Evolutionary conservation across 177 flowering plant genomes (phyloP).

Genomic region (Tripterygium wilfordii): DNA sequence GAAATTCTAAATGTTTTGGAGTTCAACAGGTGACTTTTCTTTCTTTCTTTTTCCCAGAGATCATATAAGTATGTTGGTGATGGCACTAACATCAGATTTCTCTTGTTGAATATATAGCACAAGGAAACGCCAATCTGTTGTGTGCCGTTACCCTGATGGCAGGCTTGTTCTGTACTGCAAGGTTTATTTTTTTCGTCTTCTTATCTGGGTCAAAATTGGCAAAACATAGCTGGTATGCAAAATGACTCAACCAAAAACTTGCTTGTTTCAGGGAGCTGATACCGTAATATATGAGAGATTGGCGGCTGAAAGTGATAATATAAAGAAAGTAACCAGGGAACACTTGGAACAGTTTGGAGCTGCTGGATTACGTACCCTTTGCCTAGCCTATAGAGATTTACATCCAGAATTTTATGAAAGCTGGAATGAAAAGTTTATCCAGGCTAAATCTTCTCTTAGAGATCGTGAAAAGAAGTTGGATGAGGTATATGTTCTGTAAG

Average conservation of each 20-base stretch:
- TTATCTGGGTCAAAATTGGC: not conserved
- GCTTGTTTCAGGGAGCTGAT: conserved; percentile 81
- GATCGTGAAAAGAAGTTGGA: conserved; percentile 97
- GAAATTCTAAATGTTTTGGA: conserved; percentile 42
- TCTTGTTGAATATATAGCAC: conserved; percentile 42
- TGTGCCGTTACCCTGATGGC: conserved; percentile 81
- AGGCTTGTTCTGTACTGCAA: conserved; percentile 88
- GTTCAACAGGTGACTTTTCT: conserved; percentile 70
- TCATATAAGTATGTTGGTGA: conserved; percentile 1
- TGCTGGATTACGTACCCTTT: conserved; percentile 92
- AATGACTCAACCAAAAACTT: conserved; percentile 9
- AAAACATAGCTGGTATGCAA: conserved; percentile 4
- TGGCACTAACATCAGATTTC: conserved; percentile 2
- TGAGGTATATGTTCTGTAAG: too few species aligned
- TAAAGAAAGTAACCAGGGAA: conserved; percentile 64
- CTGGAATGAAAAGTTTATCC: conserved; percentile 94
- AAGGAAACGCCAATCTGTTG: conserved; percentile 98
- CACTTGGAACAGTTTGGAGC: conserved; percentile 84
- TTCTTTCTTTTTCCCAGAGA: too few species aligned
- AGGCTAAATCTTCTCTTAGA: conserved; percentile 85
- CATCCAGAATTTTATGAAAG: conserved; percentile 58
- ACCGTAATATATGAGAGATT: conserved; percentile 78
- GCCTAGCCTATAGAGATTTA: conserved; percentile 83
- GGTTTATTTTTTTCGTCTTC: conserved; percentile 30
- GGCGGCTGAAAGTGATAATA: conserved; percentile 38